phyloP scores from a whole-genome alignment of 345 rosid species.

The Camelina hispida region DNA sequence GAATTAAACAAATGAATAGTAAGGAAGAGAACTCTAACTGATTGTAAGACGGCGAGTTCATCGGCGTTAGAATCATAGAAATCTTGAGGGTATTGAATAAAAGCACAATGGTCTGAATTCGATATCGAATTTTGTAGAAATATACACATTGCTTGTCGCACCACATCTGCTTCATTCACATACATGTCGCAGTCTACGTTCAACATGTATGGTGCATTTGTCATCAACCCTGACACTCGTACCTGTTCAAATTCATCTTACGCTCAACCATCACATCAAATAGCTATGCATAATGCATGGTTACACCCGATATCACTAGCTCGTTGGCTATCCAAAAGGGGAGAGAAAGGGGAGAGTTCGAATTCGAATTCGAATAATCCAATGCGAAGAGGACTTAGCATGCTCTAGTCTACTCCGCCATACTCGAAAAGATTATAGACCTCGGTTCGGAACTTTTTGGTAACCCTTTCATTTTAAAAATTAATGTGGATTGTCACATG shows the following conservation, averaged over 20 bases:
- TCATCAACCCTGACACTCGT: slow-evolving; percentile 72
- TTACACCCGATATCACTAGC: no score
- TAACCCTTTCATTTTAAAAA: not conserved
- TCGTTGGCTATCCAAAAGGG: not conserved
- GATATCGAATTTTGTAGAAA: slow-evolving; percentile 36
- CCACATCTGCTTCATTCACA: slow-evolving; percentile 56
- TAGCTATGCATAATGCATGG: no score
- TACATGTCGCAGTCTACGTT: slow-evolving; percentile 86
- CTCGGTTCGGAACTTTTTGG: not conserved
- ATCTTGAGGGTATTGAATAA: slow-evolving; percentile 59
- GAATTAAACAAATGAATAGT: not conserved
- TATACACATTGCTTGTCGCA: slow-evolving; percentile 60
- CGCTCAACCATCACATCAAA: not conserved
- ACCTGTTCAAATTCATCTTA: slow-evolving; percentile 43
- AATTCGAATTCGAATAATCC: no score
- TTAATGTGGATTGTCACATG: not conserved
- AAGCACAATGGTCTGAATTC: slow-evolving; percentile 44
- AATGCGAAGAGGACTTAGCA: no score
- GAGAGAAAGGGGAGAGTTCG: no score
- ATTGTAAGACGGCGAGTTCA: slow-evolving; percentile 30
- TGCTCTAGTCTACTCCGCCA: no score
- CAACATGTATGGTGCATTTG: slow-evolving; percentile 75
- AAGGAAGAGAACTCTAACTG: slow-evolving; percentile 28
- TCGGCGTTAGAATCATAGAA: slow-evolving; percentile 52
- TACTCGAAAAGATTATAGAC: not conserved